A percentile compares a stretch with the other conserved stretches of the same genome.
Evolutionary conservation across 176 grass and related monocot genomes (phyloP).

Genomic region (Carex myosuroides): DNA sequence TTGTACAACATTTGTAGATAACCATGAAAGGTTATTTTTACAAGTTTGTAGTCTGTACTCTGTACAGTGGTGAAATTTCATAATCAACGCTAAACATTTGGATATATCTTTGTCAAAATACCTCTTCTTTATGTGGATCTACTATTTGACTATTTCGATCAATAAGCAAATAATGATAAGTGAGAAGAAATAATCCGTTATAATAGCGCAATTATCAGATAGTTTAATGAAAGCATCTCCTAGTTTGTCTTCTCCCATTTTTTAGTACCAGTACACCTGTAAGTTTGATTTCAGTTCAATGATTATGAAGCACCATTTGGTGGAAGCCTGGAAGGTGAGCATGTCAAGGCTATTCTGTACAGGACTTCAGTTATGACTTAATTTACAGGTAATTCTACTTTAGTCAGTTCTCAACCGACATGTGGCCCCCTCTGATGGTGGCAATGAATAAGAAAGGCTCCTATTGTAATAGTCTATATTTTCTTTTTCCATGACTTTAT

Average conservation of each 20-base stretch:
- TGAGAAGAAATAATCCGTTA: neutral
- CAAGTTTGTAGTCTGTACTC: neutral
- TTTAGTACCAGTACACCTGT: conserved; percentile 9
- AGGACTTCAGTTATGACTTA: neutral
- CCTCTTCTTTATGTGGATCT: neutral
- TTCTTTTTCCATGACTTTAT: conserved; percentile 9
- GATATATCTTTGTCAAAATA: conserved; percentile 4
- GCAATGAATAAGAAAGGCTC: neutral
- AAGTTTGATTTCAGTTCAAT: conserved; percentile 6
- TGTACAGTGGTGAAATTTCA: neutral
- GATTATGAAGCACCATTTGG: conserved; percentile 1
- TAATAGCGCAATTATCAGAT: neutral
- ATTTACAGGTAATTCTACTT: conserved; percentile 4
- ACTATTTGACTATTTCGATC: neutral
- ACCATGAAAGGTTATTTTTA: neutral
- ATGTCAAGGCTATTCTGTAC: neutral
- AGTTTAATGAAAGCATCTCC: conserved; percentile 4
- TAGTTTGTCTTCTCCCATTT: neutral
- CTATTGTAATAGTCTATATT: conserved; percentile 9
- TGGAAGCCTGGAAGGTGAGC: neutral
- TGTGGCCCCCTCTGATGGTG: neutral
- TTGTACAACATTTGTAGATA: conserved; percentile 2
- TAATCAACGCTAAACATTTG: neutral
- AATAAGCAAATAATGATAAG: neutral
- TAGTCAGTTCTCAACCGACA: conserved; percentile 4